Evolutionary conservation across 1,284 basidiomycete genomes (phyloP), one percentile per base, ranked within the genome.

Genomic region (Vanrija sp.): DNA sequence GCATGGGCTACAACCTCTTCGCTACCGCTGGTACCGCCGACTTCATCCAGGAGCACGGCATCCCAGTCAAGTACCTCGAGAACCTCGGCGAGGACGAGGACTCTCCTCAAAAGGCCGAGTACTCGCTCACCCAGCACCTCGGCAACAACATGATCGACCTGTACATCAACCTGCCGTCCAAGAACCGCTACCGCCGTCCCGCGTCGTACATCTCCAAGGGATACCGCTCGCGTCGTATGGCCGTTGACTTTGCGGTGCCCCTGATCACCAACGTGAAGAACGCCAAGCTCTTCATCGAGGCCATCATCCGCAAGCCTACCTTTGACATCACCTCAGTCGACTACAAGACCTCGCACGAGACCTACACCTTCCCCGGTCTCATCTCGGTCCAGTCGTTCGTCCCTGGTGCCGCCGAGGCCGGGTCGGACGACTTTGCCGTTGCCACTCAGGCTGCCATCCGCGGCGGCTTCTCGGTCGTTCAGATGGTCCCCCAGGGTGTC

Each of bases 181-280:
- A 93, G 80, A 98, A 99, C 77, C 85, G 94, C 72, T 98, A 93
- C 77, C 89, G 96, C 60, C 89, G 96, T 44, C 95, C 95, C 9
- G 94, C 93, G 15, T 95, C 88, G 75, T 98, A 98, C 75, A 86
- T 92, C 52, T 97, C 92, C 73, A 95, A 96, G 76, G 96, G 95
- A 12, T 98, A 98, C 77, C 85, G 86, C 59, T 95, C 93, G 27
- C 89, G 96, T 72, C 88, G 95, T 62, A 94, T 98, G 89, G 95
- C 96, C n/a, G 95, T 99, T 61, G 95, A 99, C 77, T 97, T 95
- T 69, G 94, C 93, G 31, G 87, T 98, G 37, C 95, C 96, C 0
- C 81, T 98, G 50, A 93, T 98, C 73, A 98, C 95, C 55, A 98
- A 99, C 73, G 89, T 98, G 78, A 98, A 99, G 81, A 94, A 93